Evolutionary conservation across 177 flowering plant species (phyloP).

Genomic region (Vitis hybrid): DNA sequence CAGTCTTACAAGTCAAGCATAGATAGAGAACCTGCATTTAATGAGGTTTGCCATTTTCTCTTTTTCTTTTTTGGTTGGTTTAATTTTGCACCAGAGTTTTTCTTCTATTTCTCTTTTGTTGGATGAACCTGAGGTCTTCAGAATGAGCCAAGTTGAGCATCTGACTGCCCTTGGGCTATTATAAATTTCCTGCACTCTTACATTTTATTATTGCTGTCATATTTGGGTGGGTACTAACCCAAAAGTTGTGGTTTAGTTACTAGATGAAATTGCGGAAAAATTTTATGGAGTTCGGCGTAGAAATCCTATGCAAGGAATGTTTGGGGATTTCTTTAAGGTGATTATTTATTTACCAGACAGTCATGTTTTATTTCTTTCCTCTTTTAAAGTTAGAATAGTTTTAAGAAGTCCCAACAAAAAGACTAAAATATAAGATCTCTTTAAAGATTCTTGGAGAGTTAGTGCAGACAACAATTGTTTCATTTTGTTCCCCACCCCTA

Average conservation of each 20-base stretch:
- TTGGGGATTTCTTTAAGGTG: slow-evolving; percentile 91
- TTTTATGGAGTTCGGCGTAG: slow-evolving; percentile 85
- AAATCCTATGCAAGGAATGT: slow-evolving; percentile 78
- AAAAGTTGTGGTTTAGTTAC: slow-evolving; percentile 47
- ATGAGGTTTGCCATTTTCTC: slow-evolving; percentile 51
- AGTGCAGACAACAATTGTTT: no score
- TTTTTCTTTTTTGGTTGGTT: not conserved
- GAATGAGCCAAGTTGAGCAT: no score
- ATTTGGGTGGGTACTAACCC: slow-evolving; percentile 3
- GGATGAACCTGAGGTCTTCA: not conserved
- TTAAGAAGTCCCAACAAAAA: no score
- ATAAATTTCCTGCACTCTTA: no score
- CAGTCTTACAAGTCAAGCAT: slow-evolving; percentile 64
- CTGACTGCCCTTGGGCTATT: no score
- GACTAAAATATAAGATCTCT: no score
- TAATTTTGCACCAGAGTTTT: not conserved
- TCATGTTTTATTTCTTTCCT: no score
- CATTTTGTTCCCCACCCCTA: no score
- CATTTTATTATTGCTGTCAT: not conserved
- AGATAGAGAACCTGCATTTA: slow-evolving; percentile 71
- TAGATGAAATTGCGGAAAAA: slow-evolving; percentile 77
- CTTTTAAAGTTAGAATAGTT: no score
- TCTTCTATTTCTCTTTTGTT: not conserved
- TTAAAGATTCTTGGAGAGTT: no score
- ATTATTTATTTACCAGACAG: not conserved